Evolutionary conservation across 2,329 filamentous ascomycete species (phyloP), one percentile per base, ranked within the genome.

Genomic region (Aspergillus hortae): DNA sequence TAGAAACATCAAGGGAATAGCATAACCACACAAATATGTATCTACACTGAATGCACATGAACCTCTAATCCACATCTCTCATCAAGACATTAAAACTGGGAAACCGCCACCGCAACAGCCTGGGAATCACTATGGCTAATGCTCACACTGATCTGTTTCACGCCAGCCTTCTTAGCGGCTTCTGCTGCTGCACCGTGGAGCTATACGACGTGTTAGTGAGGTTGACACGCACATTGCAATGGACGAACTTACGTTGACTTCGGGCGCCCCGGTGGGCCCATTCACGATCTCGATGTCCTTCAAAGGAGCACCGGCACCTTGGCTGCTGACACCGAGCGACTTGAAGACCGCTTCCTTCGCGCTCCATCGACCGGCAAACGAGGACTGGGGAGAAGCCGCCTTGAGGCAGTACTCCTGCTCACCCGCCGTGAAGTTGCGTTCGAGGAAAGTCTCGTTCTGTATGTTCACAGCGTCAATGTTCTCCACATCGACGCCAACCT

Each of bases 271-370:
- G 43, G 83, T 87, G 59, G 88, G 85, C 66, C 92, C 87, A 64
- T 86, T 87, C 56, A 84, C 73, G 63, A 99, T 92, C 77, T 99
- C 95, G 76, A 99, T 99, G 40, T 97, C 92, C 78, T 87, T 94
- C 74, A 99, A 74, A 14, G 90, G 81, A 54, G 94, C 92, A 59
- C 95, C 94, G 9, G 88, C 92, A 56, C 94, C 94, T 74, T 89
- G 86, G 73, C 92, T 88, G 62, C 82, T 77, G 11, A 97, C 92
- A 60, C 92, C 91, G 12, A 99, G 80, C 35, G 90, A 91, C 83
- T 99, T 99, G 82, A 99, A 99, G 1, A 99, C 92, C 25, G 94
- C 94, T 49, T 99, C 94, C 79, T 99, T 99, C 33, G 94, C 94
- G 65, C 88, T 92, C 94, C 94, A 99, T 61, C 91, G 86, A 46